These are phyloP conservation scores for Geotrichum reessii DNA, from an alignment of 1,139 yeast genomes.

Conservation along the genomic window DNA sequence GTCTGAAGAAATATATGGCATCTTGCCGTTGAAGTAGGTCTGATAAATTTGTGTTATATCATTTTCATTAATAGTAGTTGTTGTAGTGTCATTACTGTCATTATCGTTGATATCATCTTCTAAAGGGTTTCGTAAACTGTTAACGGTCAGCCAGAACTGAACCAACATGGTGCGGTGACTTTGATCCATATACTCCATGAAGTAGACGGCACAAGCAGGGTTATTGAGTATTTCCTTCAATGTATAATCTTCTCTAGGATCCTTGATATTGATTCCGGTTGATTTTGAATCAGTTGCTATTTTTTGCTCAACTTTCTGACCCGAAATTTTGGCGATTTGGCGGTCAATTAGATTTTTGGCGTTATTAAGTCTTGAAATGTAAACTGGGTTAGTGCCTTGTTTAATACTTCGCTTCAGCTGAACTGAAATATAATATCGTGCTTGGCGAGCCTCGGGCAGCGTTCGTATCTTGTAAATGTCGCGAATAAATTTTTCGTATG, in stretches of 20 bases:
- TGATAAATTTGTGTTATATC: slow-evolving; percentile 42
- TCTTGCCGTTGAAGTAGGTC: slow-evolving; percentile 38
- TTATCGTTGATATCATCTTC: slow-evolving; percentile 41
- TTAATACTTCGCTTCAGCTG: slow-evolving; percentile 34
- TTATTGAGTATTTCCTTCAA: slow-evolving; percentile 43
- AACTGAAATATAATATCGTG: slow-evolving; percentile 41
- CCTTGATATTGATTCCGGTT: slow-evolving; percentile 11
- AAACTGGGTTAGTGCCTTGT: slow-evolving; percentile 23
- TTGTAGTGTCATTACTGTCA: slow-evolving; percentile 3
- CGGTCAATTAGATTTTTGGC: slow-evolving; percentile 29
- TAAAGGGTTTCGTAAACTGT: slow-evolving; percentile 64
- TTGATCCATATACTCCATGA: slow-evolving; percentile 53
- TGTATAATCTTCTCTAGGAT: slow-evolving; percentile 35
- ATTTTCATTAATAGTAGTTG: slow-evolving; percentile 22
- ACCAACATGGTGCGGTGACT: slow-evolving; percentile 43
- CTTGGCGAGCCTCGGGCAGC: slow-evolving; percentile 41
- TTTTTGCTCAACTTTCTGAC: slow-evolving; percentile 8
- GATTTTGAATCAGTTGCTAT: background rate
- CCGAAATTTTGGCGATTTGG: slow-evolving; percentile 29
- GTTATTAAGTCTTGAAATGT: slow-evolving; percentile 29
- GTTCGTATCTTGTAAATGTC: slow-evolving; percentile 37
- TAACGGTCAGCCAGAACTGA: slow-evolving; percentile 63
- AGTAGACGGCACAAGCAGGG: slow-evolving; percentile 46
- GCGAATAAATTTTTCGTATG: slow-evolving; percentile 44
- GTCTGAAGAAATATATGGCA: slow-evolving; percentile 23